Conservation (phyloP, 2,329 filamentous ascomycete species). For the Sphaerulina populicola region DNA sequence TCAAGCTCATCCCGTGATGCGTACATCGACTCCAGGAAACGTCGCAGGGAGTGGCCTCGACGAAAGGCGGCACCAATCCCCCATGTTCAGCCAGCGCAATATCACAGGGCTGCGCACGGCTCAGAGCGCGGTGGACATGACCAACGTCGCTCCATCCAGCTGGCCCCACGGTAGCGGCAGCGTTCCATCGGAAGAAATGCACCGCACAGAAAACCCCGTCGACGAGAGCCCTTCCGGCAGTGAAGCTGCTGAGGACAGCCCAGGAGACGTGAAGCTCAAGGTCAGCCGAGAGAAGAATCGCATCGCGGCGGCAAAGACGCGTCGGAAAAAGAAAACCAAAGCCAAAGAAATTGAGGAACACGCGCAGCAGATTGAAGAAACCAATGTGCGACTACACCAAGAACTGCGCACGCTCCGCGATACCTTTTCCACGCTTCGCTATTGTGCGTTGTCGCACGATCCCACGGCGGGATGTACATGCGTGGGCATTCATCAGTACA, state of each 20-base stretch:
- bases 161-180: neutral
- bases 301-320: constrained; percentile 10
- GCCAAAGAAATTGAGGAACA: constrained; percentile 12
- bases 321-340: constrained; percentile 7
- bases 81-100: neutral
- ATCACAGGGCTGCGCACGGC: neutral
- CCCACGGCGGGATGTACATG: constrained; percentile 5
- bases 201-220: neutral
- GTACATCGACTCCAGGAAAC: neutral
- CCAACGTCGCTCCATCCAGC: neutral
- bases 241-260: neutral
- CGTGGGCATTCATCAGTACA: constrained; percentile 7
- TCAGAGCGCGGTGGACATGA: constrained; percentile 4
- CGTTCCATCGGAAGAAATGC: neutral
- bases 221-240: neutral
- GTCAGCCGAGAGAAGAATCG: constrained; percentile 9
- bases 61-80: neutral
- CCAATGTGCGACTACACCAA: constrained; percentile 7
- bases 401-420: constrained; percentile 10
- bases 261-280: constrained; percentile 6
- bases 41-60: neutral
- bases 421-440: constrained; percentile 3
- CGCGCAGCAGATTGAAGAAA: constrained; percentile 5
- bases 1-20: neutral
- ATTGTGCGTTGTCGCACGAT: constrained; percentile 9